Conservation (phyloP, 208 protist species). For the Strigomonas culicis region DNA sequence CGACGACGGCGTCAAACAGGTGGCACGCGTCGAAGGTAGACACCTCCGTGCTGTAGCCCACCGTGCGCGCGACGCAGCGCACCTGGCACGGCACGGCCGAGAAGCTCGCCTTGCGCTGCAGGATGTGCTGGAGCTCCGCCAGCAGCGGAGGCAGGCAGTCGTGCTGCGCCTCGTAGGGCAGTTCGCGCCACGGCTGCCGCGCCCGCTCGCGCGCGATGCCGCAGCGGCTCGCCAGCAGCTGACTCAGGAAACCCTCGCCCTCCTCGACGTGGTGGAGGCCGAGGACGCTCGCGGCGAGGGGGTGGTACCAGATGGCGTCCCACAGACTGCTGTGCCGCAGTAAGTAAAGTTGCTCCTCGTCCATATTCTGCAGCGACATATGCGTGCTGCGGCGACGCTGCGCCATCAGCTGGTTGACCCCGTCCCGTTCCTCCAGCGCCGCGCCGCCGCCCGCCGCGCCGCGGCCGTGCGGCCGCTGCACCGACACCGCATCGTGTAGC, state of each 20-base stretch:
- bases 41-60: conserved; percentile 78
- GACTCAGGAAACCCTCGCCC: conserved; percentile 60
- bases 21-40: conserved; percentile 77
- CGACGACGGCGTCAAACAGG: conserved; percentile 63
- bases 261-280: conserved; percentile 80
- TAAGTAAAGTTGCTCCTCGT: conserved; percentile 78
- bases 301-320: conserved; percentile 81
- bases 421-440: conserved; percentile 24
- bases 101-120: conserved; percentile 28
- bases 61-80: conserved; percentile 51
- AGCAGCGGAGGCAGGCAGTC: conserved; percentile 55
- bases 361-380: conserved; percentile 71
- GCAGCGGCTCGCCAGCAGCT: conserved; percentile 78
- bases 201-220: conserved; percentile 70
- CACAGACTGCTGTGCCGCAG: conserved; percentile 76
- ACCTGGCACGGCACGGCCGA: conserved; percentile 32
- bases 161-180: conserved; percentile 41
- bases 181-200: conserved; percentile 73
- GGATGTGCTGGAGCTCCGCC: conserved; percentile 50
- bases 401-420: not conserved
- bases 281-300: conserved; percentile 63
- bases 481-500: conserved; percentile 73
- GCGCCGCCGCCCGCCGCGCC: not conserved
- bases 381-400: conserved; percentile 3
- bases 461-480: conserved; percentile 33